A percentile compares a stretch with the other conserved stretches of the same genome.
These are phyloP conservation scores for Collybiopsis confluens DNA, from an alignment of 768 basidiomycete species.

Conservation along the genomic window DNA sequence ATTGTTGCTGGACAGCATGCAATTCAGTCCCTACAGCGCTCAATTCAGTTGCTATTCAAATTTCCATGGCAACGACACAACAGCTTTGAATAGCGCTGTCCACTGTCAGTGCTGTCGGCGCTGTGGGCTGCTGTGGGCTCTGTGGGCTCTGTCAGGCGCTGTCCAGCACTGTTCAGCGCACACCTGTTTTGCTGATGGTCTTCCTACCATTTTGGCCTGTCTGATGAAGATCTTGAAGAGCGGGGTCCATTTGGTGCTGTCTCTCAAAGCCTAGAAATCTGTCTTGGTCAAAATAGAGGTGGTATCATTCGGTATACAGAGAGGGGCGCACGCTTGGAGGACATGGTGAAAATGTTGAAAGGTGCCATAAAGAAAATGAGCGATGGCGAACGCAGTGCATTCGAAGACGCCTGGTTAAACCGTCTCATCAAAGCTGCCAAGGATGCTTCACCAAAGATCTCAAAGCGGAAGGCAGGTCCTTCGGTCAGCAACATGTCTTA, in stretches of 20 bases:
- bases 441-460: not conserved
- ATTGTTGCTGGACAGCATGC: too few species aligned
- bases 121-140: too few species aligned
- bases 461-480: not conserved
- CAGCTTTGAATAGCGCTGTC: too few species aligned
- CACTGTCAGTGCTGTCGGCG: too few species aligned
- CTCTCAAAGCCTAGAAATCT: not conserved
- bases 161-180: too few species aligned
- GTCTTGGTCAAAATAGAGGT: not conserved
- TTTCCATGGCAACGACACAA: too few species aligned
- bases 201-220: not conserved
- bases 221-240: constrained; percentile 1
- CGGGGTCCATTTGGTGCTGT: not conserved
- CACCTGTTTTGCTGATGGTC: too few species aligned
- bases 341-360: constrained; percentile 1
- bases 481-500: not conserved
- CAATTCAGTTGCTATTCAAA: too few species aligned
- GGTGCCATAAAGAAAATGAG: constrained; percentile 7
- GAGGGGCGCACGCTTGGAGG: not conserved
- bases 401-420: constrained; percentile 7
- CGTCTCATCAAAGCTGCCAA: constrained; percentile 1
- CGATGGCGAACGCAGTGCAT: not conserved
- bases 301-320: not conserved
- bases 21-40: too few species aligned
- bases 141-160: too few species aligned